Percentiles rank a stretch among this genome's conserved stretches.
Conservation (phyloP, 805 yeast species). For the Zygosaccharomyces bisporus region DNA sequence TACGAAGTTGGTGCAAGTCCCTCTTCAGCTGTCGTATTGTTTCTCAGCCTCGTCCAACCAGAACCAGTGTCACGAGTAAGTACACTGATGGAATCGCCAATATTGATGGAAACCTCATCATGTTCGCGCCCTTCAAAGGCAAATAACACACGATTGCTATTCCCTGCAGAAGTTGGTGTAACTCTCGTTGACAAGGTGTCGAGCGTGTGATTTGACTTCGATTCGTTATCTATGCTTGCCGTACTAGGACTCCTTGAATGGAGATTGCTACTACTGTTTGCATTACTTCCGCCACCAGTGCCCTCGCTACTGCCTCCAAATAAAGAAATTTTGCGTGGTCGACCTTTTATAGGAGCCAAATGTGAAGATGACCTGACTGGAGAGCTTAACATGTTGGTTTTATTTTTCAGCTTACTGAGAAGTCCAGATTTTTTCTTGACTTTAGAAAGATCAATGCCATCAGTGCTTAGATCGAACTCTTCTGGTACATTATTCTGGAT, state of each 20-base stretch:
- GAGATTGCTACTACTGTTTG: not conserved
- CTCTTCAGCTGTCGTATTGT: constrained; percentile 42
- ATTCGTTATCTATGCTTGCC: constrained; percentile 13
- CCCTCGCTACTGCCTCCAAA: constrained; percentile 9
- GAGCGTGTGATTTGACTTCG: constrained; percentile 10
- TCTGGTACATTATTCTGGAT: constrained; percentile 76
- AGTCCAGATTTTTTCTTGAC: constrained; percentile 61
- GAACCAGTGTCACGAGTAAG: constrained; percentile 76
- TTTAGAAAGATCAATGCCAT: constrained; percentile 42
- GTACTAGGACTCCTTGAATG: constrained; percentile 4
- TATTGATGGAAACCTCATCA: constrained; percentile 64
- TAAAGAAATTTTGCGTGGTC: constrained; percentile 7
- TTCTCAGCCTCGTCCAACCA: constrained; percentile 81
- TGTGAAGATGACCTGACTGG: constrained; percentile 1
- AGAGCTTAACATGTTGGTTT: constrained; percentile 15
- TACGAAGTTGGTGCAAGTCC: constrained; percentile 90
- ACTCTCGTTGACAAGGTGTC: constrained; percentile 11
- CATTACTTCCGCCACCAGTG: not conserved
- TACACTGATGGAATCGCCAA: constrained; percentile 60
- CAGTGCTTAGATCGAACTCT: constrained; percentile 62
- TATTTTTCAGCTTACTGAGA: constrained; percentile 38
- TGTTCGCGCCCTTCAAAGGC: constrained; percentile 63
- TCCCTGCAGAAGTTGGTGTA: constrained; percentile 7
- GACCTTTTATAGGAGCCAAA: constrained; percentile 10
- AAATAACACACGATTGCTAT: constrained; percentile 52